A percentile compares a stretch with the other conserved stretches of the same genome.
Evolutionary conservation across 768 basidiomycete species (phyloP).

Genomic region (Suillus sp.): DNA sequence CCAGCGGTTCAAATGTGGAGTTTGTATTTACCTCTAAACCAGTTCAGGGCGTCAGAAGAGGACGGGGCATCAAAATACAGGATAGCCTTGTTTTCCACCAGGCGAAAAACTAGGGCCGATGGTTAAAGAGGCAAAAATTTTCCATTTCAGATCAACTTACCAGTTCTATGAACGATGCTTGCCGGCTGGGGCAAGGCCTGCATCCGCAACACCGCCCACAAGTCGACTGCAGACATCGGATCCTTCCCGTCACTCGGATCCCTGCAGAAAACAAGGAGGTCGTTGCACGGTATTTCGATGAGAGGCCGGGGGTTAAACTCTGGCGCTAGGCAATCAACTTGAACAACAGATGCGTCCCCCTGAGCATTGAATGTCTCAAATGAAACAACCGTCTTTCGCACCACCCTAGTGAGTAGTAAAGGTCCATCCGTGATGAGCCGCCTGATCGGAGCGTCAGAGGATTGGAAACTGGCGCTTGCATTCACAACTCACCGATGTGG

Average conservation of each 20-base stretch:
- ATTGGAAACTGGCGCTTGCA: slow-evolving; percentile 7
- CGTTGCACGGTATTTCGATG: slow-evolving; percentile 87
- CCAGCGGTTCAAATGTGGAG: neutral
- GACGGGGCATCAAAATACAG: slow-evolving; percentile 86
- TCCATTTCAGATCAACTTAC: slow-evolving; percentile 39
- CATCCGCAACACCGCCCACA: slow-evolving; percentile 98
- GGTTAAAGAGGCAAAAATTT: neutral
- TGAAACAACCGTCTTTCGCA: slow-evolving; percentile 78
- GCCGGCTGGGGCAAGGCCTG: slow-evolving; percentile 90
- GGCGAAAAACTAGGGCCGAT: slow-evolving; percentile 62
- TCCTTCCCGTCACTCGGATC: slow-evolving; percentile 85
- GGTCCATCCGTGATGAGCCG: slow-evolving; percentile 93
- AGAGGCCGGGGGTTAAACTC: slow-evolving; percentile 80
- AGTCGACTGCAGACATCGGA: slow-evolving; percentile 71
- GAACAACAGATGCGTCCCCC: slow-evolving; percentile 77
- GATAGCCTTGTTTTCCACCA: slow-evolving; percentile 92
- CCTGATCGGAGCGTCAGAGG: slow-evolving; percentile 40
- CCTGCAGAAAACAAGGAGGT: slow-evolving; percentile 88
- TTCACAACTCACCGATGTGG: slow-evolving; percentile 80
- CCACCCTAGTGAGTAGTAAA: slow-evolving; percentile 84
- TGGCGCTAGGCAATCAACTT: slow-evolving; percentile 89
- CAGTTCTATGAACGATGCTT: slow-evolving; percentile 85
- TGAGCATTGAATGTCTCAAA: slow-evolving; percentile 81
- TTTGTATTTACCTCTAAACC: slow-evolving; percentile 75
- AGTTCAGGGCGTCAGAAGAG: slow-evolving; percentile 82